A percentile compares a stretch with the other conserved stretches of the same genome.
These are phyloP conservation scores for Jamesozyma hellenica DNA, from an alignment of 805 yeast species.

Conservation along the genomic window DNA sequence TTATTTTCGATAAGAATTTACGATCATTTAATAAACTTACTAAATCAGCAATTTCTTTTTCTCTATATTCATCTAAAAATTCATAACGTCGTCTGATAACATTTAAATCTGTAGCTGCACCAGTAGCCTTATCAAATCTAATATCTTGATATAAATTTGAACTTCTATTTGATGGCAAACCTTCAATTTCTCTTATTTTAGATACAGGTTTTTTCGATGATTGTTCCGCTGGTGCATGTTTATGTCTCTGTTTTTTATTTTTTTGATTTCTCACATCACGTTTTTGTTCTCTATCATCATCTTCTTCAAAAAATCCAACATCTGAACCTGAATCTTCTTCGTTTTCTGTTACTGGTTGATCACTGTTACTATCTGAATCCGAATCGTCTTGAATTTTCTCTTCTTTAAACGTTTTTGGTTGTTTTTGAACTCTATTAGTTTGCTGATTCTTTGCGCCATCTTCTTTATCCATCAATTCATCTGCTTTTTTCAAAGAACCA, in stretches of 20 bases:
- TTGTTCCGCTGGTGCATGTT: constrained; percentile 82
- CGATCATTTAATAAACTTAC: constrained; percentile 44
- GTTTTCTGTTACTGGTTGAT: constrained; percentile 9
- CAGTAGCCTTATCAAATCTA: constrained; percentile 83
- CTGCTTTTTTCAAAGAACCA: constrained; percentile 55
- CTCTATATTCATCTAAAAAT: constrained; percentile 79
- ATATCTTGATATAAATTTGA: constrained; percentile 59
- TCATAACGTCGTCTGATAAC: constrained; percentile 67
- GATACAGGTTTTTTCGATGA: constrained; percentile 67
- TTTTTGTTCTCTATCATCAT: constrained; percentile 8
- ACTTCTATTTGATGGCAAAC: constrained; percentile 36
- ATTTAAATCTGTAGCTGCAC: constrained; percentile 65
- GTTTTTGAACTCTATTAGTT: too few relatives aligned
- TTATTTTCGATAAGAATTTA: constrained; percentile 34
- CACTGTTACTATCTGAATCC: constrained; percentile 4
- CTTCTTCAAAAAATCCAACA: constrained; percentile 33
- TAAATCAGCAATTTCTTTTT: constrained; percentile 57
- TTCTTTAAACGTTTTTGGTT: constrained; percentile 4
- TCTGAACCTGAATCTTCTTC: constrained; percentile 11
- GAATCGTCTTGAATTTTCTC: constrained; percentile 6
- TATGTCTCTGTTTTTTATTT: constrained; percentile 35
- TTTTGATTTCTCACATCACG: not conserved
- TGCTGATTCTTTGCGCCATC: constrained; percentile 13
- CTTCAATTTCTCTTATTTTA: constrained; percentile 64
- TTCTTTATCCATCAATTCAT: constrained; percentile 32